Evolutionary conservation across 495 filamentous ascomycete species (phyloP).

Genomic region (Annulohypoxylon maeteangense): DNA sequence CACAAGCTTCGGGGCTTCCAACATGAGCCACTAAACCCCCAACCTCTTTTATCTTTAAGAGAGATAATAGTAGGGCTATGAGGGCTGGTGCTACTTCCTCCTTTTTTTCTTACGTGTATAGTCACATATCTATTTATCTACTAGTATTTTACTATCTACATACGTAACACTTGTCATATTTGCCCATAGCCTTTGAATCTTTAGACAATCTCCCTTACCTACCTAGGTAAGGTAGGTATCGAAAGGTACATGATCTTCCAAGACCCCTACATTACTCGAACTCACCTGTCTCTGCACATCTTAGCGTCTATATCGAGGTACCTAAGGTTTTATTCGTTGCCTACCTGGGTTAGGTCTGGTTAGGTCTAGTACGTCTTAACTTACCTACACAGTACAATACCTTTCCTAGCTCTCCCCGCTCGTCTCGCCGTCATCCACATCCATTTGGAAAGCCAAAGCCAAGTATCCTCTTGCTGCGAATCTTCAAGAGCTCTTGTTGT

Average conservation of each 20-base stretch:
- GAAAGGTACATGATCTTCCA: conserved; percentile 23
- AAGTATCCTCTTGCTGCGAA: conserved; percentile 18
- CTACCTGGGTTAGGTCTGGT: conserved; percentile 18
- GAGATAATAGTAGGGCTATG: conserved; percentile 16
- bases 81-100: conserved; percentile 13
- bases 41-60: neutral
- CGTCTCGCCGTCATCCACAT: conserved; percentile 36
- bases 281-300: neutral
- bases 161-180: neutral
- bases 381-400: conserved; percentile 6
- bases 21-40: conserved; percentile 26
- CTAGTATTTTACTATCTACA: neutral
- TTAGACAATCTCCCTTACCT: conserved; percentile 1
- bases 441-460: conserved; percentile 22
- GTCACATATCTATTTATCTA: conserved; percentile 9
- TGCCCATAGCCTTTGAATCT: neutral
- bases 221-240: neutral
- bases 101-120: neutral
- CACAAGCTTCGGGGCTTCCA: conserved; percentile 21
- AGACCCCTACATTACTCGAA: conserved; percentile 35
- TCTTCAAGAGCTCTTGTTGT: conserved; percentile 22
- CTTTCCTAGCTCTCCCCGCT: conserved; percentile 30
- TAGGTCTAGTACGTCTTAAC: conserved; percentile 13
- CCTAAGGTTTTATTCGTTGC: conserved; percentile 10
- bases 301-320: neutral